Evolutionary conservation across 768 basidiomycete species (phyloP).

Genomic region (Boletus barrowsii): DNA sequence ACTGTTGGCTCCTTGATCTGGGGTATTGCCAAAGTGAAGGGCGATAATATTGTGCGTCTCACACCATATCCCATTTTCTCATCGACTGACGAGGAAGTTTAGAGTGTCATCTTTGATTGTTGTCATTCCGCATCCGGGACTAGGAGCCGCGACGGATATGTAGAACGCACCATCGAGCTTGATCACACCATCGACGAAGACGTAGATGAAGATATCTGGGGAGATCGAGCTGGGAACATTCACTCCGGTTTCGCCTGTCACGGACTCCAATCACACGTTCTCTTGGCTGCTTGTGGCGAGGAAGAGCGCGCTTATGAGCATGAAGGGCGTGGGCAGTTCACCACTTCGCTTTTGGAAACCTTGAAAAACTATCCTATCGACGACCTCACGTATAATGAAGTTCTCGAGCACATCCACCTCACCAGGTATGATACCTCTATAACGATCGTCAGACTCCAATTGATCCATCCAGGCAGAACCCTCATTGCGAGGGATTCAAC

Average conservation of each 20-base stretch:
- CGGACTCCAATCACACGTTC: conserved; percentile 37
- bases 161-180: conserved; percentile 7
- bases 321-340: conserved; percentile 25
- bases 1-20: conserved; percentile 38
- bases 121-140: conserved; percentile 42
- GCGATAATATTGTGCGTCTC: conserved; percentile 42
- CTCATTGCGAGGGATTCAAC: conserved; percentile 28
- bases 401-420: conserved; percentile 8
- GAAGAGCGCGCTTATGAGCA: conserved; percentile 35
- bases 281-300: conserved; percentile 42
- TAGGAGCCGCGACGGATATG: conserved; percentile 14
- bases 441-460: not conserved
- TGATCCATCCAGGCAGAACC: conserved; percentile 20
- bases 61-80: not conserved
- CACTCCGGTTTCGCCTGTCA: conserved; percentile 19
- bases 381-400: conserved; percentile 23
- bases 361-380: conserved; percentile 7
- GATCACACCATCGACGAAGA: conserved; percentile 1
- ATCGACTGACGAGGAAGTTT: not conserved
- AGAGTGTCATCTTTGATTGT: conserved; percentile 48
- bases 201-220: conserved; percentile 29
- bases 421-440: conserved; percentile 12
- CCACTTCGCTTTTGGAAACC: conserved; percentile 17
- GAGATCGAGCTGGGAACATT: conserved; percentile 5
- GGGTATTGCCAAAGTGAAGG: conserved; percentile 36